Percentiles rank a stretch among this genome's conserved stretches.
These are phyloP conservation scores for Ogataea trehalophila DNA, from an alignment of 805 yeast genomes.

Conservation along the genomic window DNA sequence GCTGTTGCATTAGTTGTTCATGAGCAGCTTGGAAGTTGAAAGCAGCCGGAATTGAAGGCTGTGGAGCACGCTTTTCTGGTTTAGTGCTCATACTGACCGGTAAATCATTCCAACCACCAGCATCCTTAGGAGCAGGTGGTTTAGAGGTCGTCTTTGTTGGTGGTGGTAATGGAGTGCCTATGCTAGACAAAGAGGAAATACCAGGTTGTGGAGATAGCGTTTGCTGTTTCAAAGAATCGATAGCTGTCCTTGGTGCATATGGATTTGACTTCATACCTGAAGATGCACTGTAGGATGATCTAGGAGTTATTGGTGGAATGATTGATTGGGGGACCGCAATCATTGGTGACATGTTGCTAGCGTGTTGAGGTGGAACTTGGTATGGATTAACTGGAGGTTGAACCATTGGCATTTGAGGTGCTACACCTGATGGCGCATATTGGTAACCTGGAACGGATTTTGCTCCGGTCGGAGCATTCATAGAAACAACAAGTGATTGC, in stretches of 20 bases:
- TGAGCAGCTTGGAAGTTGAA: slow-evolving; percentile 20
- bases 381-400: slow-evolving; percentile 13
- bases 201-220: slow-evolving; percentile 13
- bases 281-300: background rate
- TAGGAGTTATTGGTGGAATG: slow-evolving; percentile 2
- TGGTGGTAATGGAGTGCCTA: slow-evolving; percentile 20
- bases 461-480: slow-evolving; percentile 15
- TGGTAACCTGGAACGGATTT: slow-evolving; percentile 17
- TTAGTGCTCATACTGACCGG: slow-evolving; percentile 40
- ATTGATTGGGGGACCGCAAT: slow-evolving; percentile 16
- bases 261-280: slow-evolving; percentile 20
- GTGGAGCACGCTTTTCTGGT: slow-evolving; percentile 24
- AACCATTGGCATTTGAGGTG: slow-evolving; percentile 6
- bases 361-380: slow-evolving; percentile 2
- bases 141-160: slow-evolving; percentile 25
- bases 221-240: slow-evolving; percentile 28
- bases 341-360: background rate
- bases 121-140: slow-evolving; percentile 36
- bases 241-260: slow-evolving; percentile 32
- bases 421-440: slow-evolving; percentile 14
- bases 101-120: slow-evolving; percentile 71
- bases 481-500: slow-evolving; percentile 6
- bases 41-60: slow-evolving; percentile 22
- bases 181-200: slow-evolving; percentile 4
- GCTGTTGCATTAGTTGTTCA: slow-evolving; percentile 14